phyloP scores from a whole-genome alignment of 1,139 yeast species.

The Saccharomyces hybrid region DNA sequence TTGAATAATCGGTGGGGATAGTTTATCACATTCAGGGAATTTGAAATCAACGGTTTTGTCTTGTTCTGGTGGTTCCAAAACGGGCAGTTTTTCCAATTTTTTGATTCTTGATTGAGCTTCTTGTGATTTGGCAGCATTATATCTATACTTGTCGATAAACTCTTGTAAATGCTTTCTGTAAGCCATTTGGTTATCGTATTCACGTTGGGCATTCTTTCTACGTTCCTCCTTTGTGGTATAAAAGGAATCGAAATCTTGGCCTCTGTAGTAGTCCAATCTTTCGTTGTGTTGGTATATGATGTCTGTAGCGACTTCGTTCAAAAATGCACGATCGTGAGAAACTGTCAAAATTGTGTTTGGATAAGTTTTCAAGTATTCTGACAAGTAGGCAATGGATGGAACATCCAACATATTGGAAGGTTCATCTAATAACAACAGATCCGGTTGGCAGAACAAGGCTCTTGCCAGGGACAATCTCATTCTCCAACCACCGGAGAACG shows the following conservation, averaged over 20 bases:
- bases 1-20: constrained; percentile 94
- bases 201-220: constrained; percentile 85
- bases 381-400: constrained; percentile 90
- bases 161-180: constrained; percentile 87
- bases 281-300: constrained; percentile 96
- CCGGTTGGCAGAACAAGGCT: constrained; percentile 96
- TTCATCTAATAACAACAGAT: constrained; percentile 85
- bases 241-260: constrained; percentile 88
- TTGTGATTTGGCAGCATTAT: constrained; percentile 93
- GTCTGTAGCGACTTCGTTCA: constrained; percentile 97
- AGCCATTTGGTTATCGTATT: constrained; percentile 96
- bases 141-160: constrained; percentile 91
- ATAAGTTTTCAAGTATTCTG: constrained; percentile 80
- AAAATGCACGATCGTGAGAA: constrained; percentile 94
- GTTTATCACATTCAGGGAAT: constrained; percentile 90
- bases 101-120: constrained; percentile 98
- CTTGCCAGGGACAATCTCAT: constrained; percentile 96
- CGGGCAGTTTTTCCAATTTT: constrained; percentile 87
- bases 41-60: constrained; percentile 57
- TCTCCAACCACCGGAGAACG: constrained; percentile 99
- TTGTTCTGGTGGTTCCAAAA: constrained; percentile 47
- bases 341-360: constrained; percentile 91
- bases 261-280: constrained; percentile 91
- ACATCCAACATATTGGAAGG: constrained; percentile 99
- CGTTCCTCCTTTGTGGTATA: constrained; percentile 93